phyloP scores from a whole-genome alignment of 75 land plant species.

The Selaginella tamariscina region DNA sequence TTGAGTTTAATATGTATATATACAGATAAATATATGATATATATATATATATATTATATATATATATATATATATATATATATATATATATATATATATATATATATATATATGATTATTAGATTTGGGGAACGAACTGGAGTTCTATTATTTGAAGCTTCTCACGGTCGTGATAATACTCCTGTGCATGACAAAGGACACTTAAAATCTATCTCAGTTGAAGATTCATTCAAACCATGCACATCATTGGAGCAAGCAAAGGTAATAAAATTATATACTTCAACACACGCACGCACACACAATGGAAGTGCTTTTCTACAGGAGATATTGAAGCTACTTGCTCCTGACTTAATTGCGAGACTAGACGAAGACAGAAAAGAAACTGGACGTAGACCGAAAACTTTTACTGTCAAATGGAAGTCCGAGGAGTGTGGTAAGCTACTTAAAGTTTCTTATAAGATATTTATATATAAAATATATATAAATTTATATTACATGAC shows the following conservation, averaged over 20 bases:
- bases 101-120: not conserved
- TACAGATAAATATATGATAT: not conserved
- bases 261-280: slow-evolving; percentile 15
- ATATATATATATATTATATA: not conserved
- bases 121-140: slow-evolving; percentile 32
- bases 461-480: too few relatives aligned
- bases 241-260: slow-evolving; percentile 26
- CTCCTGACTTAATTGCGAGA: slow-evolving; percentile 25
- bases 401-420: slow-evolving; percentile 31
- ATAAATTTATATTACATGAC: too few relatives aligned
- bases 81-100: not conserved
- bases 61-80: not conserved
- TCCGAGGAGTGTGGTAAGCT: slow-evolving; percentile 21
- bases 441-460: not conserved
- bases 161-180: slow-evolving; percentile 24
- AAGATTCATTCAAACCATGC: slow-evolving; percentile 35
- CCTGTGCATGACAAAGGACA: slow-evolving; percentile 35
- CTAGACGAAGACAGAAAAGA: slow-evolving; percentile 33
- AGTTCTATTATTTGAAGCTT: slow-evolving; percentile 20
- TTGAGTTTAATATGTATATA: not conserved
- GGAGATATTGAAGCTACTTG: slow-evolving; percentile 13
- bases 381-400: slow-evolving; percentile 24
- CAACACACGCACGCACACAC: not conserved
- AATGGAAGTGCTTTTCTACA: slow-evolving; percentile 3
- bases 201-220: slow-evolving; percentile 31